phyloP scores from a whole-genome alignment of 768 basidiomycete species.

The Pisolithus albus region DNA sequence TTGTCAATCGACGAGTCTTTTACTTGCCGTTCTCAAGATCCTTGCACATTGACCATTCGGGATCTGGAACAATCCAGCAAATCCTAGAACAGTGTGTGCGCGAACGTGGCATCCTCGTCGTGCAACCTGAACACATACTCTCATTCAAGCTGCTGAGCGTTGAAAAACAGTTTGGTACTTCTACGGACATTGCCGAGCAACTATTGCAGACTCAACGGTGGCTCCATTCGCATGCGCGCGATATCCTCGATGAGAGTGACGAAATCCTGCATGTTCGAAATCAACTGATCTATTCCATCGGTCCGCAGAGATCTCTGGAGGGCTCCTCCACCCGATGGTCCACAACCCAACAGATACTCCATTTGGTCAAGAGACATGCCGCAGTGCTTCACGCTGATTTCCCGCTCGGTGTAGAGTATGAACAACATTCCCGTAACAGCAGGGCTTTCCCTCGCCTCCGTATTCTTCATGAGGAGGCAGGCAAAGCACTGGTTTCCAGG shows the following conservation, averaged over 20 bases:
- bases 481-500: conserved; percentile 7
- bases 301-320: conserved; percentile 30
- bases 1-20: conserved; percentile 23
- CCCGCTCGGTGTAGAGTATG: conserved; percentile 5
- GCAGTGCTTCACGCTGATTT: neutral
- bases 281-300: conserved; percentile 41
- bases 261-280: conserved; percentile 35
- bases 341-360: conserved; percentile 32
- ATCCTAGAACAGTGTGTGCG: conserved; percentile 12
- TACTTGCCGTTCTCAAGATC: conserved; percentile 23
- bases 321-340: conserved; percentile 39
- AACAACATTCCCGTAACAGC: neutral
- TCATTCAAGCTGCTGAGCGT: conserved; percentile 22
- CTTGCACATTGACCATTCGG: conserved; percentile 1
- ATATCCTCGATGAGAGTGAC: conserved; percentile 27
- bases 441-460: conserved; percentile 22
- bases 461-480: conserved; percentile 10
- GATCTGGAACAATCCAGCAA: neutral
- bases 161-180: conserved; percentile 22
- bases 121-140: conserved; percentile 28
- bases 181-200: neutral
- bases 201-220: conserved; percentile 26
- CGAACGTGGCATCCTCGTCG: conserved; percentile 19
- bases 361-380: conserved; percentile 12
- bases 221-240: conserved; percentile 19